These are phyloP conservation scores for Oryza brachyantha DNA, from an alignment of 176 grass and related monocot genomes.

Conservation along the genomic window DNA sequence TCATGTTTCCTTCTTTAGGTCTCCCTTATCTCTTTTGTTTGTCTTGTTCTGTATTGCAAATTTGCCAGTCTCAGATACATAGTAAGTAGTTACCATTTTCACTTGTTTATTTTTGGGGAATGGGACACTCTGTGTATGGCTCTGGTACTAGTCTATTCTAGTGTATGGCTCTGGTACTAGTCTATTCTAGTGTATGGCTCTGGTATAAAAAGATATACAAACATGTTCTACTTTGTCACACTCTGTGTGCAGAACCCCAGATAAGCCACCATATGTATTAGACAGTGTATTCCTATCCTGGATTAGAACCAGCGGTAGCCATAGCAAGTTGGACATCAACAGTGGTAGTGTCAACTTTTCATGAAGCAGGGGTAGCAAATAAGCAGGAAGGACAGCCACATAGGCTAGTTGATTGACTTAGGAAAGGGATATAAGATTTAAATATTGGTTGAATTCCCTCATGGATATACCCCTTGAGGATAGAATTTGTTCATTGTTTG, in stretches of 20 bases:
- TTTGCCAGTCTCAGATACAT: slow-evolving; percentile 11
- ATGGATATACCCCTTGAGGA: background rate
- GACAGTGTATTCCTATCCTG: background rate
- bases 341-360: background rate
- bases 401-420: background rate
- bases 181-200: too few relatives aligned
- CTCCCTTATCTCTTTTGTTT: background rate
- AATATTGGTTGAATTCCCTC: background rate
- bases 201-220: background rate
- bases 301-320: background rate
- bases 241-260: background rate
- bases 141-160: too few relatives aligned
- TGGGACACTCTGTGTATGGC: slow-evolving; percentile 2
- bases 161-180: background rate
- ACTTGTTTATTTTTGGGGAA: background rate
- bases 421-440: background rate
- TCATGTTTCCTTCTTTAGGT: slow-evolving; percentile 10
- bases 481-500: background rate
- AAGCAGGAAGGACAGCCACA: background rate
- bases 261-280: background rate
- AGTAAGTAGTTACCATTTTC: background rate
- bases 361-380: background rate
- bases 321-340: background rate
- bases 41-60: background rate
- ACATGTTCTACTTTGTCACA: slow-evolving; percentile 4